Evolutionary conservation across 2,329 filamentous ascomycete species (phyloP), one percentile per base, ranked within the genome.

Genomic region (Ascomycota sp.): DNA sequence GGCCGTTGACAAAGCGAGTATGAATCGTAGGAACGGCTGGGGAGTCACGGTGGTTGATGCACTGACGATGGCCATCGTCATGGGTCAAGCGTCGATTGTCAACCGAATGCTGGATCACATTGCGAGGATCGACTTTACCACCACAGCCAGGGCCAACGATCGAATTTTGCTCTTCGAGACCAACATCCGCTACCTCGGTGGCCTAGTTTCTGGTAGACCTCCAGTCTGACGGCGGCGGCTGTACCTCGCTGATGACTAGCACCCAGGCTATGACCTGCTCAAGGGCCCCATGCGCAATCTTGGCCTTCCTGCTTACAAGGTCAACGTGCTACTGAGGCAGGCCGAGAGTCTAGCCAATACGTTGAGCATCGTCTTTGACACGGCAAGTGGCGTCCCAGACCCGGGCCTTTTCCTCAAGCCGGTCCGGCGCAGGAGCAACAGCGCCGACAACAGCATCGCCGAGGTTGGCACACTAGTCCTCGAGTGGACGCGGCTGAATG

Each of bases 101-200:
- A 56, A 72, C 25, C 58, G 71, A 31, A 83, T 91, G 37, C 51
- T 92, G 13, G 58, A 75, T 5, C 74, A 73, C 44, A 65, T 92
- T 27, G 63, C 69, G 0, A 65, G 53, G 0, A 75, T 91, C 42
- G 59, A 91, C 49, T 92, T 80, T 44, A 63, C 63, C 25, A 55
- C 59, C 8, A 78, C 75, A 1, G 33, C 37, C 4, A 33, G 36
- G 29, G 31, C 30, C 4, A 43, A 58, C 2, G 50, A 59, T 2
- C 51, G 59, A 8, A 70, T 92, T 29, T 86, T 76, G 23, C 52
- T 93, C 7, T 93, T 93, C 43, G 83, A 93, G 52, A 91, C 72
- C 1, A 76, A 64, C 8, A 79, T 79, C 33, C 64, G 75, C 25
- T 79, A 92, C 43, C 55, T 93, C 1, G 83, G 69, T 8, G 83